phyloP scores from a whole-genome alignment of 441 rosid genomes.

The Cnidoscolus chayamansa region DNA sequence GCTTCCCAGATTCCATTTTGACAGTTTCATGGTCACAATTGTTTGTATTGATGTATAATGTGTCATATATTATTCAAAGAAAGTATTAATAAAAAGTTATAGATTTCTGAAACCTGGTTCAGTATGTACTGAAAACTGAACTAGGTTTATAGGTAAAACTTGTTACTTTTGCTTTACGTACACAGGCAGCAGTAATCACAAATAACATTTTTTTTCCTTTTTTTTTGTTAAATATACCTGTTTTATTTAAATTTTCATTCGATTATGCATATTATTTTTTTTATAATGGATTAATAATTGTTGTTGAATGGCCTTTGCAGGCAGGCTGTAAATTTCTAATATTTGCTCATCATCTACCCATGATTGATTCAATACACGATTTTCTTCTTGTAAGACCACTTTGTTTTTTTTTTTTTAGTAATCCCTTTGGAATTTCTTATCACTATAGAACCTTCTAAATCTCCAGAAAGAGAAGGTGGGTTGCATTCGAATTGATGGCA shows the following conservation, averaged over 20 bases:
- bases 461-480: conserved; percentile 86
- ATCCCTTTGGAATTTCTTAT: conserved; percentile 22
- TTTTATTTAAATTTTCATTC: not conserved
- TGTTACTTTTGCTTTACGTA: not conserved
- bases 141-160: not conserved
- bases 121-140: not conserved
- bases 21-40: conserved; percentile 1
- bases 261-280: conserved; percentile 22
- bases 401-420: not conserved
- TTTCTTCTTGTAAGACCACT: conserved; percentile 66
- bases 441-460: conserved; percentile 14
- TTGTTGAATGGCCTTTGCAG: conserved; percentile 44
- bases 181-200: not conserved
- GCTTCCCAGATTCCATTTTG: not conserved
- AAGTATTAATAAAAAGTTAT: not conserved
- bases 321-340: conserved; percentile 94
- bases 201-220: conserved; percentile 5
- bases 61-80: not conserved
- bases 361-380: conserved; percentile 82
- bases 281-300: conserved; percentile 7
- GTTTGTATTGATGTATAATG: not conserved
- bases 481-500: conserved; percentile 89
- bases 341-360: conserved; percentile 87
- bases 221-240: not conserved
- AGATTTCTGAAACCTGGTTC: not conserved